Evolutionary conservation across 1,139 yeast genomes (phyloP), one percentile per base, ranked within the genome.

Genomic region (Yamadazyma epiphylla): DNA sequence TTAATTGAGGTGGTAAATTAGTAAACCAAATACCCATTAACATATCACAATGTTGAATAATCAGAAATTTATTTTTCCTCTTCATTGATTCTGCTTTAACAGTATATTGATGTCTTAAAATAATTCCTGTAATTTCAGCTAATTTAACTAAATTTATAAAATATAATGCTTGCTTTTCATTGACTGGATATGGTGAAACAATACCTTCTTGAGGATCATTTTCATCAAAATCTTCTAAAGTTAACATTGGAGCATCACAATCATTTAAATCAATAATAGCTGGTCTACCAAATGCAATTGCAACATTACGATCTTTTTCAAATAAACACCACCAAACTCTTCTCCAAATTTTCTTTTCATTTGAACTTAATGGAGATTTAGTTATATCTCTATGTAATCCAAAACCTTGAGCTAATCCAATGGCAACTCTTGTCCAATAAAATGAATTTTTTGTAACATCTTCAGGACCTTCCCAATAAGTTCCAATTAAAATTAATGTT

Each of bases 241-340:
- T 69, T 17, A 85, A 55, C 88, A 82, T 80, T 8, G 83, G 80
- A 13, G 82, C 88, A 47, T 82, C 91, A 45, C 87, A 80, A 49
- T 84, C 94, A 33, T 77, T 83, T 38, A 83, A 63, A 45, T 80
- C 81, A 33, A 85, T 80, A 40, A 73, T 66, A 8, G 74, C 64
- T 0, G 94, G 94, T 39, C 91, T 64, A 11, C 94, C 91, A 55
- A 80, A 78, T 0, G 89, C 87, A 33, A 82, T 72, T n/a, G 86
- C 80, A 4, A 78, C 77, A 35, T 75, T 67, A 13, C 88, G 61
- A 53, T 84, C 94, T 45, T 84, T 78, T 37, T 77, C 76, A 51
- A 81, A 82, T 16, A 84, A 58, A 37, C 81, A 69, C 95, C 95
- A 85, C 89, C 91, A 85, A 14, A 83, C 69, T 29, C 88, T 63